Conservation (phyloP, 2,329 filamentous ascomycete species). For the Neofusicoccum umdonicola region DNA sequence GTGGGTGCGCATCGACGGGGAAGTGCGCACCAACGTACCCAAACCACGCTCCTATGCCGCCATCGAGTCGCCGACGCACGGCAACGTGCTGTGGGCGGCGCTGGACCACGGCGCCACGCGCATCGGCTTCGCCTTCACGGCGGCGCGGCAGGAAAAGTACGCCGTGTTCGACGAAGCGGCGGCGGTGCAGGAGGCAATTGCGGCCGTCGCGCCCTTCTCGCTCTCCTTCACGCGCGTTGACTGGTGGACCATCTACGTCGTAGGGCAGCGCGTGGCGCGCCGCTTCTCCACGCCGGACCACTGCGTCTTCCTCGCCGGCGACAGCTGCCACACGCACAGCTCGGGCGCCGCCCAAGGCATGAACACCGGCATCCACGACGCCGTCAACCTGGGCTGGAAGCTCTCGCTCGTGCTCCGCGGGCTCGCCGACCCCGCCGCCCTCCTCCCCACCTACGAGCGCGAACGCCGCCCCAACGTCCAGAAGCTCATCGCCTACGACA, state of each 20-base stretch:
- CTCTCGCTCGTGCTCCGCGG: constrained; percentile 47
- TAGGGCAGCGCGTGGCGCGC: constrained; percentile 42
- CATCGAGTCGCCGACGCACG: constrained; percentile 53
- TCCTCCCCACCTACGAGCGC: constrained; percentile 49
- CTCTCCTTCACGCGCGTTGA: constrained; percentile 41
- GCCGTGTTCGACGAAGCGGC: constrained; percentile 35
- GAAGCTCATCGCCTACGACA: constrained; percentile 40
- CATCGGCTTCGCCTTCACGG: constrained; percentile 54
- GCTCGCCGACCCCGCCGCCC: constrained; percentile 30
- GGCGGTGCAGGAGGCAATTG: constrained; percentile 39
- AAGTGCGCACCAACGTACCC: constrained; percentile 50
- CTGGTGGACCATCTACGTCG: constrained; percentile 46
- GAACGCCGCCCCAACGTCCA: constrained; percentile 50
- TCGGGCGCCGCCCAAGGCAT: constrained; percentile 58
- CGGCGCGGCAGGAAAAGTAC: constrained; percentile 39
- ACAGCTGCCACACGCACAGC: constrained; percentile 58
- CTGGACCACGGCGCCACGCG: constrained; percentile 54
- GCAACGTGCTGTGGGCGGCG: constrained; percentile 56
- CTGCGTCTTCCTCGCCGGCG: constrained; percentile 55
- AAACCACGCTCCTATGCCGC: constrained; percentile 47
- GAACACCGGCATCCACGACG: constrained; percentile 57
- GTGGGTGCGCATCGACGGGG: constrained; percentile 55
- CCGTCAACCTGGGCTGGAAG: constrained; percentile 57
- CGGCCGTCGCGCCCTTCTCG: constrained; percentile 40
- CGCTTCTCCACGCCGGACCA: constrained; percentile 34